Evolutionary conservation across 2,329 filamentous ascomycete genomes (phyloP).

Genomic region (Epichloe brachyelytri): DNA sequence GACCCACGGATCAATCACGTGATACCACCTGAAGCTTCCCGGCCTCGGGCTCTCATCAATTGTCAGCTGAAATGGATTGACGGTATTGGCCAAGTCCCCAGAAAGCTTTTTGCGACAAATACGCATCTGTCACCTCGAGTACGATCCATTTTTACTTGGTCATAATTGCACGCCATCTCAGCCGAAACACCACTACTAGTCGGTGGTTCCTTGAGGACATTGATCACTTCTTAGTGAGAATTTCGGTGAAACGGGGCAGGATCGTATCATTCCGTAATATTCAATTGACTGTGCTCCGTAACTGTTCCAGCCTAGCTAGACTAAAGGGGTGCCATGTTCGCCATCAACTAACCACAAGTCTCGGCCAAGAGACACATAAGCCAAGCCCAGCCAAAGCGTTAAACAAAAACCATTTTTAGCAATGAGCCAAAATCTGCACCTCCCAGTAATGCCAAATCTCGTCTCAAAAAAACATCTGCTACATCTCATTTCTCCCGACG

Average conservation of each 20-base stretch:
- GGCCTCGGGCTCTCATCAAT: conserved; percentile 20
- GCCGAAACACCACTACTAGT: no score
- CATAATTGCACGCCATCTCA: no score
- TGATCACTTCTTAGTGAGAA: no score
- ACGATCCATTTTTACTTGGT: no score
- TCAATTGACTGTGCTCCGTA: not conserved
- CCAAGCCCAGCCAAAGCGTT: not conserved
- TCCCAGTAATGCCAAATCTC: not conserved
- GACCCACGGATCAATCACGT: conserved; percentile 6
- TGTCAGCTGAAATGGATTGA: not conserved
- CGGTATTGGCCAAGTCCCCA: not conserved
- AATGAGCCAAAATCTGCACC: not conserved
- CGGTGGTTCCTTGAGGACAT: no score
- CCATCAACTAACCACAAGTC: not conserved
- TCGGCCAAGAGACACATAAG: not conserved
- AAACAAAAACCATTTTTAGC: no score
- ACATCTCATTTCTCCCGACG: not conserved
- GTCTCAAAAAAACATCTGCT: not conserved
- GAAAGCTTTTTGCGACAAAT: not conserved
- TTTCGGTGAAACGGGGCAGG: not conserved
- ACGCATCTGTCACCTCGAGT: not conserved
- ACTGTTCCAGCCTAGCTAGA: not conserved
- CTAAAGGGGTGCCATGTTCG: not conserved
- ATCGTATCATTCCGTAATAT: not conserved
- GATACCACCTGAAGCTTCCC: conserved; percentile 3